Evolutionary conservation across 495 filamentous ascomycete species (phyloP).

Genomic region (Lasiosphaeris hirsuta): DNA sequence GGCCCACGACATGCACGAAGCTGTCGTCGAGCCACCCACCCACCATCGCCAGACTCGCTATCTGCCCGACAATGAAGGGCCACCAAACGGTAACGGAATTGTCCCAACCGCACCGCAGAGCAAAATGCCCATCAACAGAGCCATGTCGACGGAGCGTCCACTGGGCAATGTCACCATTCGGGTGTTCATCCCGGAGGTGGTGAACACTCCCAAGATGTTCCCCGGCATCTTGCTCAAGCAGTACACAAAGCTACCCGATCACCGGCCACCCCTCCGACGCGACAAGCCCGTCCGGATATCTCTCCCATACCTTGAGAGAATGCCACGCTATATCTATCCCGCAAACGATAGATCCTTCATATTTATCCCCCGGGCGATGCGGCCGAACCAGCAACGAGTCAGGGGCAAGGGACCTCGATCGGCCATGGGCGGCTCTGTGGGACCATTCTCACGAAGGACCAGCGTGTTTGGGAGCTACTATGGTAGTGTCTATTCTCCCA

Average conservation of each 20-base stretch:
- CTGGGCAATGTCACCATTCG: slow-evolving; percentile 81
- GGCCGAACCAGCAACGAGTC: slow-evolving; percentile 85
- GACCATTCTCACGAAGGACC: slow-evolving; percentile 67
- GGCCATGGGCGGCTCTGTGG: slow-evolving; percentile 58
- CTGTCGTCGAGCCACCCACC: slow-evolving; percentile 52
- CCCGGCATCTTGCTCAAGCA: slow-evolving; percentile 71
- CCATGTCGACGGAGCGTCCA: slow-evolving; percentile 52
- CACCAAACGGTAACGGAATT: slow-evolving; percentile 43
- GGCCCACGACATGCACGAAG: slow-evolving; percentile 95
- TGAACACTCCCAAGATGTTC: slow-evolving; percentile 68
- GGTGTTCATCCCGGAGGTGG: slow-evolving; percentile 66
- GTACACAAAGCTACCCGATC: slow-evolving; percentile 90
- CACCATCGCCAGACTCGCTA: slow-evolving; percentile 34
- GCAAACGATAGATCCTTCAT: slow-evolving; percentile 89
- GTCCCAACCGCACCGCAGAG: slow-evolving; percentile 44
- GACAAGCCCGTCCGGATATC: slow-evolving; percentile 97
- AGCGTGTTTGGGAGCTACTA: slow-evolving; percentile 66
- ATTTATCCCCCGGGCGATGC: slow-evolving; percentile 91
- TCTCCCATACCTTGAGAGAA: slow-evolving; percentile 61
- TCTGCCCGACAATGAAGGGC: slow-evolving; percentile 37
- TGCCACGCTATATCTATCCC: slow-evolving; percentile 86
- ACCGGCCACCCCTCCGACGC: slow-evolving; percentile 87
- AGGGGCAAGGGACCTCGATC: slow-evolving; percentile 67
- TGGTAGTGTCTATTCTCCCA: slow-evolving; percentile 83
- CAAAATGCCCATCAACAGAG: slow-evolving; percentile 53